Conservation (phyloP, 352 stramenopile genomes). For the Salisapilia sapeloensis region DNA sequence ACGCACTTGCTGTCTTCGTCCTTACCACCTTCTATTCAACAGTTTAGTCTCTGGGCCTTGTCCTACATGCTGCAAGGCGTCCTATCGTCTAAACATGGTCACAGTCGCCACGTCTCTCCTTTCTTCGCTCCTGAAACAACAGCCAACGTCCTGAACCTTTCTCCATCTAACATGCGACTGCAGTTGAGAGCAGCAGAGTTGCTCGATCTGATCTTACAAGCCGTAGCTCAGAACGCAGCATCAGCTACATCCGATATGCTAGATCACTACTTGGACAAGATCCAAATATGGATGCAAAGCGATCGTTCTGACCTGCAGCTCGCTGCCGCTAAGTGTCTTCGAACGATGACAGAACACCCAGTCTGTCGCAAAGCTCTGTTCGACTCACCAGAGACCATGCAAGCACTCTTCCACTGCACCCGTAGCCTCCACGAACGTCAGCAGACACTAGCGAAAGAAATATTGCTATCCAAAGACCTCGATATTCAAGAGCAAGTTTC, state of each 20-base stretch:
- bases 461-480: not conserved
- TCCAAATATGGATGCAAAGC: slow-evolving; percentile 20
- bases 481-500: slow-evolving; percentile 16
- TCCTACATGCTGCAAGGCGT: slow-evolving; percentile 1
- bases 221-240: slow-evolving; percentile 15
- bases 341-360: slow-evolving; percentile 30
- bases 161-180: not conserved
- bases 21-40: slow-evolving; percentile 28
- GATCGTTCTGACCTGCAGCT: slow-evolving; percentile 12
- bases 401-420: slow-evolving; percentile 28
- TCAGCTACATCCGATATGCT: slow-evolving; percentile 20
- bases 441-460: not conserved
- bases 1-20: slow-evolving; percentile 27
- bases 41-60: slow-evolving; percentile 20
- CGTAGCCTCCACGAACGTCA: slow-evolving; percentile 24
- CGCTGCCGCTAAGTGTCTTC: slow-evolving; percentile 22
- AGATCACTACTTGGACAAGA: slow-evolving; percentile 44
- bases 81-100: not conserved
- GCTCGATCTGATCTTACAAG: slow-evolving; percentile 22
- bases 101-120: not conserved
- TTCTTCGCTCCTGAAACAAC: not conserved
- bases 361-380: slow-evolving; percentile 22
- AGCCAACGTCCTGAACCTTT: not conserved
- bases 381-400: slow-evolving; percentile 27
- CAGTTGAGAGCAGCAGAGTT: slow-evolving; percentile 14